These are phyloP conservation scores for Capsicum chinense DNA, from an alignment of 257 asterid species.

Conservation along the genomic window DNA sequence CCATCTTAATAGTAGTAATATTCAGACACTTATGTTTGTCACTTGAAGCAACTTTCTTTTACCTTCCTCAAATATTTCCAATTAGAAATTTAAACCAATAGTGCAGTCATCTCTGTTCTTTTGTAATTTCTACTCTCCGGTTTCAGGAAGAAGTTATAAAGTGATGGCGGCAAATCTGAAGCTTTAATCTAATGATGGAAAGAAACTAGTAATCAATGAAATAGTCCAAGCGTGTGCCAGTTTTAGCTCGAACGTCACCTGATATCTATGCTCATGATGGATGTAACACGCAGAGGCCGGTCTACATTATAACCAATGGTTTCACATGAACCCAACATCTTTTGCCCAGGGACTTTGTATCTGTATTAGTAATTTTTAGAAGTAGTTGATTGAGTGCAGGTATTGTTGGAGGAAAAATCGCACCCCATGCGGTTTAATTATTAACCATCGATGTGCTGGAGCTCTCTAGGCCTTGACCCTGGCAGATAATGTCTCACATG, in stretches of 20 bases:
- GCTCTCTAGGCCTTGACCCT: no score
- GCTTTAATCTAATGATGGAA: background rate
- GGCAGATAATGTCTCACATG: no score
- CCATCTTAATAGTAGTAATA: background rate
- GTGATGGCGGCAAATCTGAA: background rate
- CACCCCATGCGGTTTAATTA: no score
- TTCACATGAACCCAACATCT: background rate
- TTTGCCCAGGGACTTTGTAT: background rate
- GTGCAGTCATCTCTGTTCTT: no score
- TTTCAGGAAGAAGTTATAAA: background rate
- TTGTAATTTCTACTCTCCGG: no score
- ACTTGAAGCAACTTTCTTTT: background rate
- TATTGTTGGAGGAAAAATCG: no score
- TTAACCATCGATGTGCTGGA: no score
- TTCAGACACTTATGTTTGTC: background rate
- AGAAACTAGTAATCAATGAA: background rate
- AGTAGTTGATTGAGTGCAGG: no score
- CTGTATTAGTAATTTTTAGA: no score
- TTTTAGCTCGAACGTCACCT: background rate
- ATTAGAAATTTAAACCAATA: background rate
- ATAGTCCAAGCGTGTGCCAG: background rate
- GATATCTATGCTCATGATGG: background rate
- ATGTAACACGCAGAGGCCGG: no score
- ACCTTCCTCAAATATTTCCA: background rate
- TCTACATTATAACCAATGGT: background rate